These are phyloP conservation scores for Trametes hirsuta DNA, from an alignment of 1,284 basidiomycete species.

Conservation along the genomic window DNA sequence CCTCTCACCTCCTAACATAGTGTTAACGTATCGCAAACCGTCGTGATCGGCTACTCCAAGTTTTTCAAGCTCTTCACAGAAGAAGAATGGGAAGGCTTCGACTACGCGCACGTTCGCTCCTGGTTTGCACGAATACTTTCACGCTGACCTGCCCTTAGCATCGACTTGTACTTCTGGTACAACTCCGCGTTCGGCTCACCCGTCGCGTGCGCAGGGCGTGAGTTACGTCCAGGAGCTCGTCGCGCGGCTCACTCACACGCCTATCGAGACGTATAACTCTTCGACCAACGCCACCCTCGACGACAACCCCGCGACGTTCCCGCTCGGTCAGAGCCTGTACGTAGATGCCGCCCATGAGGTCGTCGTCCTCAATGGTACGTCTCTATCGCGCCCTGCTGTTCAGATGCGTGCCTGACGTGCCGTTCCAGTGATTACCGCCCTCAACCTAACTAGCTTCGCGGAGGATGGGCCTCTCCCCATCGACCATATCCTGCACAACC, in stretches of 20 bases:
- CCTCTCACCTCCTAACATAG: not conserved
- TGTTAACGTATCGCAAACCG: slow-evolving; percentile 56
- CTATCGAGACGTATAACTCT: slow-evolving; percentile 68
- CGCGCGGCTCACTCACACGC: slow-evolving; percentile 77
- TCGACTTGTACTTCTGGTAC: slow-evolving; percentile 51
- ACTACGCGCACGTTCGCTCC: slow-evolving; percentile 65
- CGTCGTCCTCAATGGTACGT: slow-evolving; percentile 74
- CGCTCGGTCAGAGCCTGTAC: slow-evolving; percentile 79
- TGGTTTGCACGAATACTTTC: not conserved
- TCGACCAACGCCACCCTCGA: slow-evolving; percentile 83
- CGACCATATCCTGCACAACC: slow-evolving; percentile 66
- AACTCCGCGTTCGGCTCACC: slow-evolving; percentile 82
- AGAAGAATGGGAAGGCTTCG: slow-evolving; percentile 89
- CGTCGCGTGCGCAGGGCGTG: slow-evolving; percentile 77
- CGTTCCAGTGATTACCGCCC: slow-evolving; percentile 62
- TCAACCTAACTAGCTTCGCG: slow-evolving; percentile 76
- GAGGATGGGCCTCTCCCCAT: slow-evolving; percentile 69
- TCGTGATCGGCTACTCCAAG: slow-evolving; percentile 86
- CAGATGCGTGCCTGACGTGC: not conserved
- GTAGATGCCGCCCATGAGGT: slow-evolving; percentile 89
- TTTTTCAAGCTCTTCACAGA: slow-evolving; percentile 91
- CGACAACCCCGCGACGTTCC: slow-evolving; percentile 73
- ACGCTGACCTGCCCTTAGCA: slow-evolving; percentile 21
- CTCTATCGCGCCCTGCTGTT: not conserved
- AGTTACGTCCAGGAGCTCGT: slow-evolving; percentile 87